Evolutionary conservation across 495 filamentous ascomycete genomes (phyloP).

Genomic region (Apodospora peruviana): DNA sequence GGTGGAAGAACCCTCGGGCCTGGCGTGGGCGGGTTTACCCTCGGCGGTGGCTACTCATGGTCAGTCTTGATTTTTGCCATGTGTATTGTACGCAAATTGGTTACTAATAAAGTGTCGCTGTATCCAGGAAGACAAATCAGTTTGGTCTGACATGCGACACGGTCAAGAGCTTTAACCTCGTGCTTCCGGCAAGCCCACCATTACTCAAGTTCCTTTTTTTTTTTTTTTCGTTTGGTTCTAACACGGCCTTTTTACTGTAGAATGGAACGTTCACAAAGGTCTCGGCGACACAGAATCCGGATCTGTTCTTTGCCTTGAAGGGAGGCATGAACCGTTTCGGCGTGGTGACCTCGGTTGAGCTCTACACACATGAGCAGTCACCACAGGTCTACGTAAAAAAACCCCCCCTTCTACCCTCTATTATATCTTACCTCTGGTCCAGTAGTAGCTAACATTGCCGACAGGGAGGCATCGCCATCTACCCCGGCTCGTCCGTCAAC

Average conservation of each 20-base stretch:
- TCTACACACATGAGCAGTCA: slow-evolving; percentile 37
- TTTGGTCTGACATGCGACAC: slow-evolving; percentile 22
- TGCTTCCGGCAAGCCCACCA: slow-evolving; percentile 15
- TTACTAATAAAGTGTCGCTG: background rate
- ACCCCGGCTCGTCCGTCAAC: slow-evolving; percentile 8
- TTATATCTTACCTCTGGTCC: background rate
- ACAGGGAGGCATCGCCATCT: slow-evolving; percentile 45
- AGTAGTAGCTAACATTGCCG: background rate
- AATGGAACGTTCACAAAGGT: slow-evolving; percentile 20
- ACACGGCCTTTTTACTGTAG: too few species aligned
- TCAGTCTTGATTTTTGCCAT: slow-evolving; percentile 7
- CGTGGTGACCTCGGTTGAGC: slow-evolving; percentile 45
- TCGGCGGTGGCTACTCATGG: slow-evolving; percentile 26
- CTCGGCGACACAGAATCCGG: slow-evolving; percentile 28
- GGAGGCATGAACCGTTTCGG: slow-evolving; percentile 49
- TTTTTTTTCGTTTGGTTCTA: too few species aligned
- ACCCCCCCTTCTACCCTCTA: background rate
- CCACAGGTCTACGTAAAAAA: slow-evolving; percentile 12
- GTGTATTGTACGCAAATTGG: background rate
- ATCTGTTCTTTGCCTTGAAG: slow-evolving; percentile 54
- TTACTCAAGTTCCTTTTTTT: too few species aligned
- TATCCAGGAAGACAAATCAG: slow-evolving; percentile 22
- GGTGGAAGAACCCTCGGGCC: slow-evolving; percentile 20
- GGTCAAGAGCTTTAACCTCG: slow-evolving; percentile 14
- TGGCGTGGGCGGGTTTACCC: slow-evolving; percentile 21